phyloP scores from a whole-genome alignment of 2,329 filamentous ascomycete species.

The Anisogramma anomala region DNA sequence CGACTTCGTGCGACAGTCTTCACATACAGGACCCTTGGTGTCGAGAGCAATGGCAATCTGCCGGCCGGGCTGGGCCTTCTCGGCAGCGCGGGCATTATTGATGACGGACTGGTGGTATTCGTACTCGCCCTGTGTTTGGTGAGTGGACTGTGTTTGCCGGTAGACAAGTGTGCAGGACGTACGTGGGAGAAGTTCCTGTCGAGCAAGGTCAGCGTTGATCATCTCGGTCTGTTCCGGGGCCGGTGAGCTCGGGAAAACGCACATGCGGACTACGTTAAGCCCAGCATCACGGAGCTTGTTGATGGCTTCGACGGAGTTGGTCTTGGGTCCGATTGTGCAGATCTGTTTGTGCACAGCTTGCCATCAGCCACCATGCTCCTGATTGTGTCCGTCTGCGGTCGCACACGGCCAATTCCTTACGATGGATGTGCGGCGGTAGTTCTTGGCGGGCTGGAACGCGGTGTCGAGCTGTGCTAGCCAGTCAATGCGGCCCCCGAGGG shows the following conservation, averaged over 20 bases:
- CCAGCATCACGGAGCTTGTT: conserved; percentile 83
- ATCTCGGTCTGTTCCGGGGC: background rate
- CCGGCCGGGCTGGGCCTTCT: conserved; percentile 64
- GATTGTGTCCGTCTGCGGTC: background rate
- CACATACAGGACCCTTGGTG: conserved; percentile 45
- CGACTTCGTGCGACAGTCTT: background rate
- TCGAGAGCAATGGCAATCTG: conserved; percentile 90
- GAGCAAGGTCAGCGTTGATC: background rate
- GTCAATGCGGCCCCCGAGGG: conserved; percentile 57
- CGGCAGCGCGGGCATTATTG: conserved; percentile 83
- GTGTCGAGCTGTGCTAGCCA: conserved; percentile 70
- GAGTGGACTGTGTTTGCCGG: conserved; percentile 14
- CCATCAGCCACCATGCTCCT: background rate
- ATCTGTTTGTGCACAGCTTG: conserved; percentile 37
- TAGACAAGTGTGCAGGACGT: conserved; percentile 4
- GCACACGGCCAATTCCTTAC: conserved; percentile 4
- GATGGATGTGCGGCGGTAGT: conserved; percentile 93
- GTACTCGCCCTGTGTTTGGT: conserved; percentile 47
- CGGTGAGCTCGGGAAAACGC: conserved; percentile 26
- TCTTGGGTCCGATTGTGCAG: conserved; percentile 98
- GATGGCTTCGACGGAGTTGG: conserved; percentile 94
- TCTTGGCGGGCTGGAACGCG: conserved; percentile 71
- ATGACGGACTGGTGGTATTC: conserved; percentile 98
- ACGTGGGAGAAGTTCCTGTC: conserved; percentile 15
- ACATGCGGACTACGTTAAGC: conserved; percentile 99